These are phyloP conservation scores for Phialemoniopsis sp. DNA, from an alignment of 2,329 filamentous ascomycete species.

Conservation along the genomic window DNA sequence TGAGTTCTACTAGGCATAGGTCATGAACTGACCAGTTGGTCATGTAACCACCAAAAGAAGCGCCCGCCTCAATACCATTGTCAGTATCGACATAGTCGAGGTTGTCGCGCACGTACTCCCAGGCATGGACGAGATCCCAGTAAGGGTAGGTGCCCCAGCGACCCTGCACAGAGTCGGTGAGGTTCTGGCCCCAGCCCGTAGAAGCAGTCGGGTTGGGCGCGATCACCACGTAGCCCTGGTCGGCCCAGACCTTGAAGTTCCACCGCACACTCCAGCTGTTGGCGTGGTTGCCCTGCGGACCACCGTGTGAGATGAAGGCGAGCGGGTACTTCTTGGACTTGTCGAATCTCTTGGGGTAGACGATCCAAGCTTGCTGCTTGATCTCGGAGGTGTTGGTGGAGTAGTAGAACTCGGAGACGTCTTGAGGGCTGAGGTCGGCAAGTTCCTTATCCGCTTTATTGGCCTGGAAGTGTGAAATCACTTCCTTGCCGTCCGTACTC, in stretches of 20 bases:
- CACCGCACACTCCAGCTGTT: constrained; percentile 49
- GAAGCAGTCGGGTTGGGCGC: constrained; percentile 50
- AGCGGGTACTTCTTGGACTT: constrained; percentile 43
- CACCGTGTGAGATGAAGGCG: constrained; percentile 49
- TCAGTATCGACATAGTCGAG: constrained; percentile 45
- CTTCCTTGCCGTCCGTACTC: constrained; percentile 16
- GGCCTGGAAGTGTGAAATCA: constrained; percentile 25
- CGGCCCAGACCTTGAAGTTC: constrained; percentile 51
- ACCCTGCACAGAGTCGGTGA: constrained; percentile 45
- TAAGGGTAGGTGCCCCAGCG: constrained; percentile 50
- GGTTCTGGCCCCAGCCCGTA: constrained; percentile 47
- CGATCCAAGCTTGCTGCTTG: constrained; percentile 24
- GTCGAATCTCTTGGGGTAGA: constrained; percentile 24
- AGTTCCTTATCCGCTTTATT: constrained; percentile 27
- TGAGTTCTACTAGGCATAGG: neutral
- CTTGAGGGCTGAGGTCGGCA: constrained; percentile 20
- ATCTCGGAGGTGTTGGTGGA: constrained; percentile 17
- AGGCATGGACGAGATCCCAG: constrained; percentile 48
- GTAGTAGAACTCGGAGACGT: constrained; percentile 28
- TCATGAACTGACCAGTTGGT: constrained; percentile 37
- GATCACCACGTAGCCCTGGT: constrained; percentile 52
- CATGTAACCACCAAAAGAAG: constrained; percentile 53
- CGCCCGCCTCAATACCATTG: constrained; percentile 45
- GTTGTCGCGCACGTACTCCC: constrained; percentile 46
- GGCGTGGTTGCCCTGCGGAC: constrained; percentile 47